Evolutionary conservation across 129 eudicot species (phyloP).

Genomic region (Chrysanthemum lavandulifolium): DNA sequence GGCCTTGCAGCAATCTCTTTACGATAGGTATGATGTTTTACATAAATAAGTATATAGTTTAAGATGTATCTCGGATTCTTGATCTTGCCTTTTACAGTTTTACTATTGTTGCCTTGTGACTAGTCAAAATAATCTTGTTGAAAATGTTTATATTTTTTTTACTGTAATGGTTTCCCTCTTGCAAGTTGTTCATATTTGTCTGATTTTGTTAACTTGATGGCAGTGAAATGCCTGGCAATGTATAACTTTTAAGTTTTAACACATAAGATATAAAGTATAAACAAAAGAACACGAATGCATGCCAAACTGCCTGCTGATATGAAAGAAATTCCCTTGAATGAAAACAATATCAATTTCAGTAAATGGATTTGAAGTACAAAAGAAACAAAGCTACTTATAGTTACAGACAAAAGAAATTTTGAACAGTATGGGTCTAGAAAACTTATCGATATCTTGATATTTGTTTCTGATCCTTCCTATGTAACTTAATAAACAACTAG

Average conservation of each 20-base stretch:
- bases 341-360: neutral
- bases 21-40: too few species aligned
- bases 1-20: too few species aligned
- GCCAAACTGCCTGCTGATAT: neutral
- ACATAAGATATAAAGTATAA: neutral
- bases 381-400: neutral
- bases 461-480: constrained; percentile 18
- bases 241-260: too few species aligned
- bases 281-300: neutral
- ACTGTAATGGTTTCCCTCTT: neutral
- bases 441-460: neutral
- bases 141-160: neutral
- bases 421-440: constrained; percentile 14
- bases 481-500: constrained; percentile 3
- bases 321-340: neutral
- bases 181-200: too few species aligned
- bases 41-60: too few species aligned
- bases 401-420: constrained; percentile 18
- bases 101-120: constrained; percentile 3
- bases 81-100: constrained; percentile 9
- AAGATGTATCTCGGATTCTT: constrained; percentile 11
- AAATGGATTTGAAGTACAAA: constrained; percentile 3
- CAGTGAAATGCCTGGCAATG: too few species aligned
- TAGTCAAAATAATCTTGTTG: constrained; percentile 18
- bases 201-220: too few species aligned